Conservation (phyloP, 106 monocot species). For the Iris macrosiphon region DNA sequence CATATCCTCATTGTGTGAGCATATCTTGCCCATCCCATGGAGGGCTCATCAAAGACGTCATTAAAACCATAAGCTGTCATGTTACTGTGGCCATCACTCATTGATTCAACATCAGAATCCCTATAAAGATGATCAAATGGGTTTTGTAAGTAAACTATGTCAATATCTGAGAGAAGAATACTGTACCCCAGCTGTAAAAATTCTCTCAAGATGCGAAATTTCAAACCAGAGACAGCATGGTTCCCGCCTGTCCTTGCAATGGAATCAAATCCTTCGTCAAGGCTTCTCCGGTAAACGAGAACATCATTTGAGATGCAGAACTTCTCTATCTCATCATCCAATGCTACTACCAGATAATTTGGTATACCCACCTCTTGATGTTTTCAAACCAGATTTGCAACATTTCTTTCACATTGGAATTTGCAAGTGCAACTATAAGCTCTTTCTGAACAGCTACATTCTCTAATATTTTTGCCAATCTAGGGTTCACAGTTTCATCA, state of each 20-base stretch:
- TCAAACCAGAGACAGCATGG: constrained; percentile 90
- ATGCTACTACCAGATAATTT: constrained; percentile 82
- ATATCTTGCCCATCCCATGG: constrained; percentile 93
- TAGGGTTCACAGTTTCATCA: constrained; percentile 89
- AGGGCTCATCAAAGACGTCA: constrained; percentile 86
- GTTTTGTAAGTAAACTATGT: constrained; percentile 85
- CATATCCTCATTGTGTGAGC: constrained; percentile 96
- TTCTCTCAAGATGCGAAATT: constrained; percentile 81
- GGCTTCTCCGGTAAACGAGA: constrained; percentile 68
- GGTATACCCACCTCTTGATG: constrained; percentile 72
- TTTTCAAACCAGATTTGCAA: constrained; percentile 69
- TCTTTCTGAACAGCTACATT: constrained; percentile 60
- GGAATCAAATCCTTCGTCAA: constrained; percentile 61
- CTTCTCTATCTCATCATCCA: constrained; percentile 67
- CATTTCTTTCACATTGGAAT: constrained; percentile 80
- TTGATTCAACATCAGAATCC: constrained; percentile 92
- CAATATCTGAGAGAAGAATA: constrained; percentile 89
- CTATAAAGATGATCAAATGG: constrained; percentile 86
- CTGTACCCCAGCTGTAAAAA: constrained; percentile 95
- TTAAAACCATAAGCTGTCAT: constrained; percentile 85
- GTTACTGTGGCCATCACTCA: constrained; percentile 92
- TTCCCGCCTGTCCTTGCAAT: constrained; percentile 68
- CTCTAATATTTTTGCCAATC: constrained; percentile 60
- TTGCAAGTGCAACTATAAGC: constrained; percentile 75
- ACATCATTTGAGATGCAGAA: constrained; percentile 72